Base-by-base conservation (phyloP, 2,329 filamentous ascomycete species). In the Pseudonectria foliicola region DNA sequence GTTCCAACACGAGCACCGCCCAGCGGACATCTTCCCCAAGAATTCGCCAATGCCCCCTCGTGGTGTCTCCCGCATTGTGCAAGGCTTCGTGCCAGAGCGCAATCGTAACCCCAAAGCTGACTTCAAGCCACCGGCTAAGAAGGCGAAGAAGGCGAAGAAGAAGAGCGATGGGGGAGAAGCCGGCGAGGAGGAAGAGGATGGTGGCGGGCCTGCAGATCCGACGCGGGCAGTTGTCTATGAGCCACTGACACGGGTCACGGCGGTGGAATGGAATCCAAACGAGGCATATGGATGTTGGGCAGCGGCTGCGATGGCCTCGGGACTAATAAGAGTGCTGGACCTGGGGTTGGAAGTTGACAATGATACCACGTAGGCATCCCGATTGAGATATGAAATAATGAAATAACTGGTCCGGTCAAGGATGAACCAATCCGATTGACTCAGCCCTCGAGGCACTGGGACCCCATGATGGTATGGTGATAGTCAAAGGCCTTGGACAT, bases 401-500 rank as follows among this genome's bases (percentile, higher is more conserved):
- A 27, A 21, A 21, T 21, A 21, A 8, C 5, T 21, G 18, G 8
- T 6, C 8, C 18, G n/a, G n/a, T 8, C 18, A 8, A 21, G 18
- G 15, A 33, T n/a, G 11, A 35, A 35, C 27, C 30, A 8, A 34
- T 27, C 25, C n/a, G 34, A 36, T 23, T 4, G 14, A 38, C 10
- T 40, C 34, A 44, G 27, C 37, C 49, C 26, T 35, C 27, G 24
- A 49, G 55, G 53, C 78, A 82, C 38, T 63, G 60, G 13, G 67
- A 69, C 11, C 70, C 73, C 56, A 70, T 62, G 25, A 70, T 61
- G 37, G 70, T 74, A 60, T 95, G 88, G 53, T 86, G 80, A 55
- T 85, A 82, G 61, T 95, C 85, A 62, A 95, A 95, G 4, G 89
- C 89, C 60, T 78, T 82, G 21, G 85, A 57, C 63, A 96, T 72